Evolutionary conservation across 441 rosid genomes (phyloP), one percentile per base, ranked within the genome.

Genomic region (Jatropha podagrica): DNA sequence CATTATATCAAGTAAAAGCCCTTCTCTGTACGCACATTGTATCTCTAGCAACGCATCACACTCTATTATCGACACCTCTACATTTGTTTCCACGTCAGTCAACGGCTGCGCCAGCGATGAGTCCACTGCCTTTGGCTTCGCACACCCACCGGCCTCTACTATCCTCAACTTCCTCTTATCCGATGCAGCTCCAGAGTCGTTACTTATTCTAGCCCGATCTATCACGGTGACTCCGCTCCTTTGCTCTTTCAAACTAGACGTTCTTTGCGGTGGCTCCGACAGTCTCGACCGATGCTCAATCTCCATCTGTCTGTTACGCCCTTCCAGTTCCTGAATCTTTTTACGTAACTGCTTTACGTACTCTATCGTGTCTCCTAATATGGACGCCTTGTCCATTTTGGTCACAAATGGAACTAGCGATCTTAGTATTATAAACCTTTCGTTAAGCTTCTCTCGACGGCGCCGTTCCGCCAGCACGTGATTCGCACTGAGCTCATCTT

Each of bases 381-480:
- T 93, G 7, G 99, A 95, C 7, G 94, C 97, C 85, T 95, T 95
- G 83, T 95, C 99, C 97, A 92, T 91, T 78, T 95, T 93, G 11
- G 98, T 93, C 59, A 95, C 97, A 73, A 92, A 93, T 7, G 98
- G 99, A 69, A 93, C 97, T 23, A 96, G 77, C 6, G 99, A 92
- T 74, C 97, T 82, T 40, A 96, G 61, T 1, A 91, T 83, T 18
- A 89, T 81, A 77, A 96, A 96, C 80, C 95, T 78, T 86, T 95
- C 93, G 54, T 95, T 95, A 6, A 93, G 90, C 82, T 95, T 95
- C 86, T 93, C 98, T 0, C 98, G 88, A 5, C 99, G 91, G 37
- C 98, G 94, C 41, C 99, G 87, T 86, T 95, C 98, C 0, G 99
- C 98, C 14, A 91, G 85, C 46, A 92, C 98, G 59, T 95, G 98